Percentiles rank a stretch among this genome's conserved stretches.
Evolutionary conservation across 441 rosid species (phyloP).

Genomic region (Croton laevigatus): DNA sequence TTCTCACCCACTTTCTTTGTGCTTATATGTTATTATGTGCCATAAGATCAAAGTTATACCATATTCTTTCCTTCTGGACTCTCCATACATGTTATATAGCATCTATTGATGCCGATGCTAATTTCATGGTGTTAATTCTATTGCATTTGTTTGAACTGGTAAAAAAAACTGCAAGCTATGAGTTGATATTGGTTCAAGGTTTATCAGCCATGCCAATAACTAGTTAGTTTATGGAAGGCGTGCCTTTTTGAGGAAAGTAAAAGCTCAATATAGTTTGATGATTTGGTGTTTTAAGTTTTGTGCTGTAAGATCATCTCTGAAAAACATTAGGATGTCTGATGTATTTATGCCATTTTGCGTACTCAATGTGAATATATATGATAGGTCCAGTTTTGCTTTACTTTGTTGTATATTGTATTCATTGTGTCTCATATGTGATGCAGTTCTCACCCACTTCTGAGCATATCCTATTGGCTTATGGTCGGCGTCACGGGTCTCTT

Average conservation of each 20-base stretch:
- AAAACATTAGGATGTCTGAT: background rate
- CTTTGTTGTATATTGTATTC: slow-evolving; percentile 14
- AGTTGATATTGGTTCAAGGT: background rate
- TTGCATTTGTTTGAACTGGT: slow-evolving; percentile 2
- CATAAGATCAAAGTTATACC: background rate
- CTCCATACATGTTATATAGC: background rate
- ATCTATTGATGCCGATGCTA: background rate
- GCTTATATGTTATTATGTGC: background rate
- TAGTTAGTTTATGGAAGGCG: background rate
- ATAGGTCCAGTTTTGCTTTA: background rate
- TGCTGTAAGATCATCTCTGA: background rate
- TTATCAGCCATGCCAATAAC: background rate
- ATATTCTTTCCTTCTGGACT: background rate
- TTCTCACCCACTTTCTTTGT: background rate
- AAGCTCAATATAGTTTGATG: background rate
- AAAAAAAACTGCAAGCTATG: background rate
- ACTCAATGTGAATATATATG: background rate
- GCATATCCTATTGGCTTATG: slow-evolving; percentile 83
- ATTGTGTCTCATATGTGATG: slow-evolving; percentile 24
- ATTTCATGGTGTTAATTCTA: background rate
- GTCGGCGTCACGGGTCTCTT: slow-evolving; percentile 82
- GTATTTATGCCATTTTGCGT: background rate
- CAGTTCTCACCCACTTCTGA: slow-evolving; percentile 93
- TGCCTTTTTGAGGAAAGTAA: background rate
- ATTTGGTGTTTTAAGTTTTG: background rate